A percentile compares a stretch with the other conserved stretches of the same genome.
phyloP scores from a whole-genome alignment of 1,139 yeast genomes.

The Saccharomyces hybrid region DNA sequence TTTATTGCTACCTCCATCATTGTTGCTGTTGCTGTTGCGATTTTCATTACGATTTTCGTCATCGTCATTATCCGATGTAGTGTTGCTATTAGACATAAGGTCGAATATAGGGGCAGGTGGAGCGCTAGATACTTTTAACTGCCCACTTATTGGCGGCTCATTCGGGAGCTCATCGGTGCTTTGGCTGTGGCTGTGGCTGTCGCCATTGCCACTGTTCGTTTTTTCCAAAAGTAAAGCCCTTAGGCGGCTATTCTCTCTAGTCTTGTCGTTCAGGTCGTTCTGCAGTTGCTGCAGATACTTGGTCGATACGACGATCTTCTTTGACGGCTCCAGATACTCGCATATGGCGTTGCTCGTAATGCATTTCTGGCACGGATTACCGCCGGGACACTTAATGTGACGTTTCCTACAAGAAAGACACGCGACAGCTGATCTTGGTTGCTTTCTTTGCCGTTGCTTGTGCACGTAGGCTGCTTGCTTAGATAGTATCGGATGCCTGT shows the following conservation, averaged over 20 bases:
- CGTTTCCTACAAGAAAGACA: slow-evolving; percentile 69
- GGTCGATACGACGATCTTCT: slow-evolving; percentile 70
- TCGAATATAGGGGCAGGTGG: background rate
- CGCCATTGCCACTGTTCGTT: background rate
- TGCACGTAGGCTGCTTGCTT: background rate
- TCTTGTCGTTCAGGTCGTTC: slow-evolving; percentile 46
- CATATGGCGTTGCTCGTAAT: slow-evolving; percentile 51
- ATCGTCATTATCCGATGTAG: background rate
- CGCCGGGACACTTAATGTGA: slow-evolving; percentile 78
- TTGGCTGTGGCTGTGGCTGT: background rate
- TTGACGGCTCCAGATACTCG: slow-evolving; percentile 71
- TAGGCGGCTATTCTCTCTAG: slow-evolving; percentile 48
- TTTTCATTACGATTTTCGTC: slow-evolving; percentile 2
- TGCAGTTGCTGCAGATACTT: slow-evolving; percentile 63
- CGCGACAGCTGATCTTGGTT: slow-evolving; percentile 22
- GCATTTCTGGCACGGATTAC: slow-evolving; percentile 68
- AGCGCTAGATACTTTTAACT: background rate
- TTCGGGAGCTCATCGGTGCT: background rate
- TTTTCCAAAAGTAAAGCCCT: slow-evolving; percentile 35
- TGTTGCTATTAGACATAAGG: background rate
- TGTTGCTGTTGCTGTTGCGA: background rate
- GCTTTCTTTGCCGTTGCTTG: background rate
- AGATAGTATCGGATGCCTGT: background rate
- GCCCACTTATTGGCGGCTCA: background rate
- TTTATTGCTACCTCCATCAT: background rate